Conservation (phyloP, 805 yeast genomes). For the Blastobotrys robertii region DNA sequence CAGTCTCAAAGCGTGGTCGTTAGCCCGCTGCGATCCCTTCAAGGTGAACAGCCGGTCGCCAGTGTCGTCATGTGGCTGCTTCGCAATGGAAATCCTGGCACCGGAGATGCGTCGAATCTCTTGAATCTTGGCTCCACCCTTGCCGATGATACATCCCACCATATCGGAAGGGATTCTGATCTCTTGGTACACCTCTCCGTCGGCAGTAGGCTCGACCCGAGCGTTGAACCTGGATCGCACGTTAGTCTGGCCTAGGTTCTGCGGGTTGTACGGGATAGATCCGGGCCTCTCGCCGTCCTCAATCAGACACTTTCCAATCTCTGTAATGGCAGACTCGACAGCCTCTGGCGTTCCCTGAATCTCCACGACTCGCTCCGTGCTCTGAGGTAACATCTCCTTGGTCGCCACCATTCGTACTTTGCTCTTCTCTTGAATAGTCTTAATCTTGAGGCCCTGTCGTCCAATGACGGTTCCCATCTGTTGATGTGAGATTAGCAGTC, state of each 20-base stretch:
- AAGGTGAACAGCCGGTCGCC: slow-evolving; percentile 64
- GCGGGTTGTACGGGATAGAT: slow-evolving; percentile 50
- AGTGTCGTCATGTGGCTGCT: slow-evolving; percentile 49
- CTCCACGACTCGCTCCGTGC: slow-evolving; percentile 80
- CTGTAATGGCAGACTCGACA: slow-evolving; percentile 46
- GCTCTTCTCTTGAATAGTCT: slow-evolving; percentile 59
- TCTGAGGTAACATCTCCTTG: slow-evolving; percentile 68
- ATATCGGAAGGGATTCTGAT: slow-evolving; percentile 57
- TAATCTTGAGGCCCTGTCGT: slow-evolving; percentile 69
- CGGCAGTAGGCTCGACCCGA: slow-evolving; percentile 5
- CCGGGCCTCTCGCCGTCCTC: slow-evolving; percentile 66
- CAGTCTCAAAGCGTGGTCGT: slow-evolving; percentile 47
- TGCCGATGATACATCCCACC: slow-evolving; percentile 87
- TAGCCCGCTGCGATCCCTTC: slow-evolving; percentile 46
- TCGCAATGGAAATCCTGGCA: slow-evolving; percentile 67
- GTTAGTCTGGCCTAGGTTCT: slow-evolving; percentile 19
- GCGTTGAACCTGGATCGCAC: neutral
- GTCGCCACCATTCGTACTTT: slow-evolving; percentile 79
- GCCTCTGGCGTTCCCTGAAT: slow-evolving; percentile 68
- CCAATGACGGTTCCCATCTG: slow-evolving; percentile 90
- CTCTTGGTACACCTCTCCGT: slow-evolving; percentile 35
- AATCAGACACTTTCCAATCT: slow-evolving; percentile 59
- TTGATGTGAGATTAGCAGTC: slow-evolving; percentile 69
- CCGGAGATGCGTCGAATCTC: slow-evolving; percentile 73
- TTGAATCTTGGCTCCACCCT: slow-evolving; percentile 75